phyloP scores from a whole-genome alignment of 768 basidiomycete genomes.

The Russula vinacea region DNA sequence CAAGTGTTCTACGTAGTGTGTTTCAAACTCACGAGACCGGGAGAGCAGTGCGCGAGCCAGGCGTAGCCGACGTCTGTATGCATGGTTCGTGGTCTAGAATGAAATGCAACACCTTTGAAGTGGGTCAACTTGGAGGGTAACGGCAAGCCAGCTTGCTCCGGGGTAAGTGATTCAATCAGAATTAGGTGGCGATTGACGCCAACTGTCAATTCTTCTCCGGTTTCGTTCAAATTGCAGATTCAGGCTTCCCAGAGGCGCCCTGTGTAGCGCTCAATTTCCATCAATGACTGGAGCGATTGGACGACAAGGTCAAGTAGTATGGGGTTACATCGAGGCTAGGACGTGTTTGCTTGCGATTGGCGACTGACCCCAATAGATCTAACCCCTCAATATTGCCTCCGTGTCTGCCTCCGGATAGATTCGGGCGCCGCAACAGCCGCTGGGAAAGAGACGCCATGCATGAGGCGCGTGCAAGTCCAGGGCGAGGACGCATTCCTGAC shows the following conservation, averaged over 20 bases:
- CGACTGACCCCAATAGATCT: not conserved
- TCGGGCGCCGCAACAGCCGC: not conserved
- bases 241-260: not conserved
- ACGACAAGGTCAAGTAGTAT: not conserved
- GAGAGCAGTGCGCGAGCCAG: not conserved
- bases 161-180: conserved; percentile 18
- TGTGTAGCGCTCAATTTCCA: not conserved
- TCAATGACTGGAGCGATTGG: not conserved
- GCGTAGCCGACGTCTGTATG: not conserved
- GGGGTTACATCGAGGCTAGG: not conserved
- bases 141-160: conserved; percentile 11
- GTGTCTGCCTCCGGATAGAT: not conserved
- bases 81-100: not conserved
- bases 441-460: conserved; percentile 2
- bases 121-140: not conserved
- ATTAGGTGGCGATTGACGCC: conserved; percentile 14
- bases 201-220: not conserved
- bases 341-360: conserved; percentile 3
- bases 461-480: conserved; percentile 19
- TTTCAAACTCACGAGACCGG: not conserved
- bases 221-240: not conserved
- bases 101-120: not conserved
- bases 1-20: not conserved
- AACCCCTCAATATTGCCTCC: not conserved
- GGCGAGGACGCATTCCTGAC: conserved; percentile 12